phyloP scores from a whole-genome alignment of 106 monocot species.

The Dendrobium huoshanense region DNA sequence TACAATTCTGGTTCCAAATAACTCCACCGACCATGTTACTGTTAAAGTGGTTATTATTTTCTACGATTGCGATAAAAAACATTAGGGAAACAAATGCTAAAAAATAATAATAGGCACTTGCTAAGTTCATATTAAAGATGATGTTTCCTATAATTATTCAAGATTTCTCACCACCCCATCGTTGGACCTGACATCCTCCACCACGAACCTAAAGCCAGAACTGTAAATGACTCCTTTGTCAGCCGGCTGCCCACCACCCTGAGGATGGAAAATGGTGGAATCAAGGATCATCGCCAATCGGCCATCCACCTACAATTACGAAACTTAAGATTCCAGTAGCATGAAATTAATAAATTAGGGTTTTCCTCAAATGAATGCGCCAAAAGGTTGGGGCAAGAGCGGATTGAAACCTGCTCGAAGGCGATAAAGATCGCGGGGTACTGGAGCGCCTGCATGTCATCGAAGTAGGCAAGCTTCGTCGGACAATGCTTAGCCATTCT shows the following conservation, averaged over 20 bases:
- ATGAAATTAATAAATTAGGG: not conserved
- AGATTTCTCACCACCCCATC: slow-evolving; percentile 46
- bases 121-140: slow-evolving; percentile 1
- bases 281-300: slow-evolving; percentile 54
- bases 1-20: not conserved
- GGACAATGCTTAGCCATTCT: not conserved
- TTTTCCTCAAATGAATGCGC: not conserved
- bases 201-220: slow-evolving; percentile 44
- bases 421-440: slow-evolving; percentile 42
- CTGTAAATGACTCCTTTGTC: slow-evolving; percentile 49
- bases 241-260: slow-evolving; percentile 79
- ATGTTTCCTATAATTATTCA: not conserved
- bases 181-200: slow-evolving; percentile 62
- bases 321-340: not conserved
- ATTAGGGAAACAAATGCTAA: not conserved
- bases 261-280: slow-evolving; percentile 76
- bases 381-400: not conserved
- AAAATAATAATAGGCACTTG: not conserved
- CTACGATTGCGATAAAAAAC: not conserved
- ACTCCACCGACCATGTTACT: not conserved
- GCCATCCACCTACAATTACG: slow-evolving; percentile 35
- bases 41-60: not conserved
- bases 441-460: slow-evolving; percentile 43
- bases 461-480: slow-evolving; percentile 59
- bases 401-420: slow-evolving; percentile 29